phyloP scores from a whole-genome alignment of 1,284 basidiomycete species.

The Irpex sp. region DNA sequence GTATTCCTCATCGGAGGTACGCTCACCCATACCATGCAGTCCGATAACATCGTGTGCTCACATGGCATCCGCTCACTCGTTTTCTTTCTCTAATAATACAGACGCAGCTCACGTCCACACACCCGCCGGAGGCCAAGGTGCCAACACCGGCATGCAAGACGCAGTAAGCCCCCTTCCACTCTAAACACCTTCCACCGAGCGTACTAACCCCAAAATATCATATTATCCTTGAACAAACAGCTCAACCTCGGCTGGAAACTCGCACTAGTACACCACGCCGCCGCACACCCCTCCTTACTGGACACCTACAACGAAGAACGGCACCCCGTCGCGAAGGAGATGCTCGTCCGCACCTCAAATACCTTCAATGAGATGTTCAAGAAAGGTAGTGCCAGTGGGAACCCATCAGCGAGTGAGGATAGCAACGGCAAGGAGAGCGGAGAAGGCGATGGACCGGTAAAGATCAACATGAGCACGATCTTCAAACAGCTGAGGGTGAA shows the following conservation, averaged over 20 bases:
- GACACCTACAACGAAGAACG: slow-evolving; percentile 20
- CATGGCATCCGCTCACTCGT: too few species aligned
- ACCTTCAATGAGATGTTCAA: background rate
- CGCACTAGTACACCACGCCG: slow-evolving; percentile 17
- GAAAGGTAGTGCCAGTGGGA: too few species aligned
- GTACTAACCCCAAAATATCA: background rate
- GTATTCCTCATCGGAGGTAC: slow-evolving; percentile 17
- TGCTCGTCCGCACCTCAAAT: slow-evolving; percentile 13
- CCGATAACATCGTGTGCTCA: too few species aligned
- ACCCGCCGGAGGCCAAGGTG: slow-evolving; percentile 15
- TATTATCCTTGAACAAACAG: background rate
- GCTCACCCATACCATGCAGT: background rate
- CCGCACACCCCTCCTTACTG: slow-evolving; percentile 14
- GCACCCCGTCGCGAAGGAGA: slow-evolving; percentile 21
- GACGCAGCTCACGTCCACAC: background rate
- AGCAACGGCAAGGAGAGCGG: background rate
- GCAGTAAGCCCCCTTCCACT: background rate
- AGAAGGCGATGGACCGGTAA: background rate
- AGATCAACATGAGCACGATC: background rate
- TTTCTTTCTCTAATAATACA: background rate
- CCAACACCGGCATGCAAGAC: slow-evolving; percentile 15
- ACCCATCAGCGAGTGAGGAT: too few species aligned
- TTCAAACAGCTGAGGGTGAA: slow-evolving; percentile 31
- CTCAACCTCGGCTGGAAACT: slow-evolving; percentile 28
- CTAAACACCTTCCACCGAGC: background rate